Percentiles rank a stretch among this genome's conserved stretches.
These are phyloP conservation scores for Aspergillus viridinutans DNA, from an alignment of 2,329 filamentous ascomycete species.

Conservation along the genomic window DNA sequence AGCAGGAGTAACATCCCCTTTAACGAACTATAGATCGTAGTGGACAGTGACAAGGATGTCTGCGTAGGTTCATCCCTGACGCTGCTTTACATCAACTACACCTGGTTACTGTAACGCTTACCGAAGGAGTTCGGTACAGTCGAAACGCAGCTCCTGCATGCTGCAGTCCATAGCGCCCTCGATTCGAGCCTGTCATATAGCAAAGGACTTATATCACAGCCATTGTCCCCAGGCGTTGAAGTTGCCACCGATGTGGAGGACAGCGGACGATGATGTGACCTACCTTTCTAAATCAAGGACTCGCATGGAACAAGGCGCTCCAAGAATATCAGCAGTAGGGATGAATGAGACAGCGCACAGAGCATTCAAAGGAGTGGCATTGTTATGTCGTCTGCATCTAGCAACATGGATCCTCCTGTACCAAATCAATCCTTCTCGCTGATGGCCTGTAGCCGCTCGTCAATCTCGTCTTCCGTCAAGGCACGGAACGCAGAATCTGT, in stretches of 20 bases:
- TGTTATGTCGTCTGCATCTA: constrained; percentile 21
- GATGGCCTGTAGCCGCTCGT: constrained; percentile 95
- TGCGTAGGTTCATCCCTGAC: neutral
- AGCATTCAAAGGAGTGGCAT: constrained; percentile 13
- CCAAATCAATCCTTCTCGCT: constrained; percentile 85
- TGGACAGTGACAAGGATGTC: neutral
- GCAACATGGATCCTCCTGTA: constrained; percentile 13
- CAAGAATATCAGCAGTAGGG: constrained; percentile 1
- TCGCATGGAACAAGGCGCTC: neutral
- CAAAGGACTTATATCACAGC: constrained; percentile 2
- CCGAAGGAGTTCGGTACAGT: neutral
- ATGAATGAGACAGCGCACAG: constrained; percentile 1
- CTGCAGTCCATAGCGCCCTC: neutral
- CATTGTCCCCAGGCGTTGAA: neutral
- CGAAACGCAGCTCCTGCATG: neutral
- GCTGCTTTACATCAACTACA: neutral
- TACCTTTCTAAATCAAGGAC: neutral
- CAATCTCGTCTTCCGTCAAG: constrained; percentile 95
- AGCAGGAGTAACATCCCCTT: neutral
- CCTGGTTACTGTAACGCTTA: neutral
- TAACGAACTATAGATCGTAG: neutral
- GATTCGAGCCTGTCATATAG: constrained; percentile 10
- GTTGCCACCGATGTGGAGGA: constrained; percentile 8
- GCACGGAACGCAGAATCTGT: constrained; percentile 76
- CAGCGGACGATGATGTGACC: neutral